Evolutionary conservation across 208 protist species (phyloP).

Genomic region (Borovskyia barvae): DNA sequence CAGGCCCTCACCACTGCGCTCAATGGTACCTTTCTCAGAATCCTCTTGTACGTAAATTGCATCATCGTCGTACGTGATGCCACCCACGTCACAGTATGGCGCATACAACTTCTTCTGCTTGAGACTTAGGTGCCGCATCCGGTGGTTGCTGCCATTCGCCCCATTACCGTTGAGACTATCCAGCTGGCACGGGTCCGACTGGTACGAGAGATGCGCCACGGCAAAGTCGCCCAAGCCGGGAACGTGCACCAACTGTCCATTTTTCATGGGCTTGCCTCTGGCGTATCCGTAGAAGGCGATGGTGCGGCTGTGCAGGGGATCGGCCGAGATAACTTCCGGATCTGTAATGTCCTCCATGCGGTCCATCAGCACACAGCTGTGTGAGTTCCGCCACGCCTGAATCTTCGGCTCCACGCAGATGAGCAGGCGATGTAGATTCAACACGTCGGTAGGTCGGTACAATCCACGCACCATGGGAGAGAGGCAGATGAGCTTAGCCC

Average conservation of each 20-base stretch:
- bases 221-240: constrained; percentile 97
- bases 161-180: constrained; percentile 32
- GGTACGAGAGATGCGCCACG: constrained; percentile 82
- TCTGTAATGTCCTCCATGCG: constrained; percentile 98
- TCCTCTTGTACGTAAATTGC: constrained; percentile 96
- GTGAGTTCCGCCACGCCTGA: constrained; percentile 95
- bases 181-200: constrained; percentile 96
- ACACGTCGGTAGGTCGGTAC: constrained; percentile 96
- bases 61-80: constrained; percentile 98
- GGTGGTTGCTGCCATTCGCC: constrained; percentile 43
- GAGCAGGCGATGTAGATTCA: constrained; percentile 97
- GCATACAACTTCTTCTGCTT: constrained; percentile 97
- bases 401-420: constrained; percentile 97
- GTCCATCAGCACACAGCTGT: constrained; percentile 97
- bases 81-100: constrained; percentile 98
- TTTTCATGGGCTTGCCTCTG: constrained; percentile 95
- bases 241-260: constrained; percentile 94
- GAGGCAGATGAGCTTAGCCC: constrained; percentile 98
- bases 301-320: constrained; percentile 74
- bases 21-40: constrained; percentile 70
- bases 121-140: constrained; percentile 91
- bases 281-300: constrained; percentile 98
- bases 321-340: constrained; percentile 71
- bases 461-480: constrained; percentile 95
- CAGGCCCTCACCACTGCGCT: constrained; percentile 84